Evolutionary conservation across 768 basidiomycete species (phyloP), one percentile per base, ranked within the genome.

Genomic region (Boletus vinaceobasis): DNA sequence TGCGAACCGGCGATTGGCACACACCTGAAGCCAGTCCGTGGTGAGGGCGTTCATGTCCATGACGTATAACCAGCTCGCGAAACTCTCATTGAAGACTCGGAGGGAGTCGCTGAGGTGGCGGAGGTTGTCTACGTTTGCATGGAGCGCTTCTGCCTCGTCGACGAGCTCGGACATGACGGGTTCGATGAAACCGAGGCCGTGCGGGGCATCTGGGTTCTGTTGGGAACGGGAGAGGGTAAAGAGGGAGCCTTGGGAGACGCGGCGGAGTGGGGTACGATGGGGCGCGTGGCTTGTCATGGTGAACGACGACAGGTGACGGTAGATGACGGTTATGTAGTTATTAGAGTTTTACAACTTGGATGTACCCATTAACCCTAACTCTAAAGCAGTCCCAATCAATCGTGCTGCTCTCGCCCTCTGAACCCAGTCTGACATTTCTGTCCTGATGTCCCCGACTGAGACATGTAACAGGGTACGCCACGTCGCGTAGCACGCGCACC

Each of bases 41-140:
- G 93, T 93, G 53, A 96, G 79, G 3, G 92, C 85, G 66, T 95
- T 93, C 92, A 98, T 96, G 66, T 91, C 88, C 84, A 95, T 86
- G 23, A 87, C 84, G 67, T 94, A 95, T 11, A 96, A 72, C 81
- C 86, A 95, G 66, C 90, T 92, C 14, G 94, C 89, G 65, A 98
- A 96, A 14, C 85, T 84, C 71, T 98, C 94, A 68, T 97, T 97
- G 77, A 96, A 96, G 5, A 83, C 85, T 14, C 82, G 81, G 49
- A 98, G 78, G 19, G 90, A 85, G 43, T 86, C 77, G 69, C 86
- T 85, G 58, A 98, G 80, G 26, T 77, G 75, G 57, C 81, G 81
- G 64, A 98, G 78, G 23, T 79, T 80, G 58, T 88, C 82, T 10
- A 90, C 72, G 69, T 94, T 94, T 9, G 82, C 74, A 48, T 89